A percentile compares a stretch with the other conserved stretches of the same genome.
Evolutionary conservation across 306 rosid species (phyloP).

Genomic region (Ceratonia siliqua): DNA sequence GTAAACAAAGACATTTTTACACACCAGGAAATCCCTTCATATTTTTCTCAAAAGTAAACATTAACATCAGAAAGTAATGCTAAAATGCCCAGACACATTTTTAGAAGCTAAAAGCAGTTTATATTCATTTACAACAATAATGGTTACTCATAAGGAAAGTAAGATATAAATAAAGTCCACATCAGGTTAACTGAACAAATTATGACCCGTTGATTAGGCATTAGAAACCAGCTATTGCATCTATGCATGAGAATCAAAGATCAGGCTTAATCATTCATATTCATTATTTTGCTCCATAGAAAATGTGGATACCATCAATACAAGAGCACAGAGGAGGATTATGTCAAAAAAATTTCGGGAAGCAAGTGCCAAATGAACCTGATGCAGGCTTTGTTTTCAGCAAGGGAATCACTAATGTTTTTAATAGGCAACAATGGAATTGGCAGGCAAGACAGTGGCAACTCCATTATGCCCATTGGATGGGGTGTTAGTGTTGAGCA

Average conservation of each 20-base stretch:
- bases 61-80: background rate
- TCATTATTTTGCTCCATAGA: background rate
- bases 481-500: background rate
- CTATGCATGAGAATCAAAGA: conserved; percentile 7
- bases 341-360: conserved; percentile 7
- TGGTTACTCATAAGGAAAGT: conserved; percentile 18
- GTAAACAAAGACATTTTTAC: conserved; percentile 30
- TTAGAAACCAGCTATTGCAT: conserved; percentile 6
- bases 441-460: background rate
- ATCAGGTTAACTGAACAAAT: conserved; percentile 1
- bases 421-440: background rate
- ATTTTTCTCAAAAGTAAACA: conserved; percentile 8
- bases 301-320: background rate
- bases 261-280: conserved; percentile 4
- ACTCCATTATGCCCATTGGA: background rate
- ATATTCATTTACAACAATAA: conserved; percentile 13
- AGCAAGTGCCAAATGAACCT: conserved; percentile 24
- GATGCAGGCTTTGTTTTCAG: background rate
- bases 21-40: conserved; percentile 18
- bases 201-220: conserved; percentile 6
- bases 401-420: conserved; percentile 1
- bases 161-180: conserved; percentile 19
- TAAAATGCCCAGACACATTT: conserved; percentile 6
- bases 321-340: conserved; percentile 10
- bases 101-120: conserved; percentile 26